Conservation (phyloP, 495 filamentous ascomycete species). For the Aspergillus bertholletiae region DNA sequence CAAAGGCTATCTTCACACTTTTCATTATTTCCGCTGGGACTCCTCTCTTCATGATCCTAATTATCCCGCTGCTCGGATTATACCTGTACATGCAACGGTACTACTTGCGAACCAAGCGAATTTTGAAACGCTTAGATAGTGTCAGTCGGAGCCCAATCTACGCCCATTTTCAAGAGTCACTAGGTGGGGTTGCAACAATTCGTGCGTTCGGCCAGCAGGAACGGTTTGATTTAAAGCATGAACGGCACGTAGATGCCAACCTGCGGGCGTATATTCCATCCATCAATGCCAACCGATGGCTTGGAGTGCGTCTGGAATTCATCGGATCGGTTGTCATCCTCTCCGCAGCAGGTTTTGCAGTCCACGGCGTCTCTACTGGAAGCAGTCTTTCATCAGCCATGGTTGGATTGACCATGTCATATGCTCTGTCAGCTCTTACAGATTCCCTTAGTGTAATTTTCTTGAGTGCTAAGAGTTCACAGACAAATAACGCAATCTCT, state of each 20-base stretch:
- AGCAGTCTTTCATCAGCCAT: slow-evolving; percentile 66
- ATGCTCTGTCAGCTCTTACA: no score
- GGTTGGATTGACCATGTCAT: slow-evolving; percentile 95
- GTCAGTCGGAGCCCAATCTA: slow-evolving; percentile 93
- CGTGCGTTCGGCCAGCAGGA: slow-evolving; percentile 88
- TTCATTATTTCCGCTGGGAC: slow-evolving; percentile 80
- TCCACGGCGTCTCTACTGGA: slow-evolving; percentile 73
- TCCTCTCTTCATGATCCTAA: slow-evolving; percentile 74
- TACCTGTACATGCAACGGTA: slow-evolving; percentile 93
- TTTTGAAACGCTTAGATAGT: slow-evolving; percentile 94
- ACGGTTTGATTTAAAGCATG: slow-evolving; percentile 87
- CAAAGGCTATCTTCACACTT: slow-evolving; percentile 81
- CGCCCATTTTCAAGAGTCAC: slow-evolving; percentile 97
- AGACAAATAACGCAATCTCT: slow-evolving; percentile 98
- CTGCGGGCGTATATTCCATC: slow-evolving; percentile 94
- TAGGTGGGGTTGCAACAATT: slow-evolving; percentile 93
- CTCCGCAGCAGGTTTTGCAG: slow-evolving; percentile 75
- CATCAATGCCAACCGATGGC: slow-evolving; percentile 93
- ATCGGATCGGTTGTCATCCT: slow-evolving; percentile 94
- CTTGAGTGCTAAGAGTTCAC: no score
- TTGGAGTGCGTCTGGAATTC: slow-evolving; percentile 93
- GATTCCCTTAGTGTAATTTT: no score
- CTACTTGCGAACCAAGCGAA: slow-evolving; percentile 92
- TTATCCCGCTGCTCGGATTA: slow-evolving; percentile 75
- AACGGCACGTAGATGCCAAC: slow-evolving; percentile 97